phyloP scores from a whole-genome alignment of 306 rosid genomes.

The Vachellia collinsii region DNA sequence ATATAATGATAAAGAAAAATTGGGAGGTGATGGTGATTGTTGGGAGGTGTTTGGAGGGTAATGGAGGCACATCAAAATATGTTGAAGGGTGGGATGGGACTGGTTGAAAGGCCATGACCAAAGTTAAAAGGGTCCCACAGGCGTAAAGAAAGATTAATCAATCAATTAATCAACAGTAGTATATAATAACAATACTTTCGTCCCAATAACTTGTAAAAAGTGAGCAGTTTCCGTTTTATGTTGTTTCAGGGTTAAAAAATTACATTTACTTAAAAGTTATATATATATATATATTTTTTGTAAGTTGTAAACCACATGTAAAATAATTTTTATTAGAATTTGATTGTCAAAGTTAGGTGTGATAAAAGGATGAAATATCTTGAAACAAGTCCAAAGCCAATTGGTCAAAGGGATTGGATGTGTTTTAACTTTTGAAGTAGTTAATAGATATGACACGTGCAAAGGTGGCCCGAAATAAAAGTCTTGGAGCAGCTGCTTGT shows the following conservation, averaged over 20 bases:
- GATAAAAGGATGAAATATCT: background rate
- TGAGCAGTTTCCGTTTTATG: too few species aligned
- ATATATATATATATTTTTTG: too few species aligned
- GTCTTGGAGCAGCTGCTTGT: background rate
- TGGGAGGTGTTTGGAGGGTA: conserved; percentile 40
- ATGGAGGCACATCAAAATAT: conserved; percentile 34
- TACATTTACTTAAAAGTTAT: too few species aligned
- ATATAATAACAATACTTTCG: too few species aligned
- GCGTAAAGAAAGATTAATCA: background rate
- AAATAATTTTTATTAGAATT: too few species aligned
- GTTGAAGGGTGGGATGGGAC: conserved; percentile 43
- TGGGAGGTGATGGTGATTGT: conserved; percentile 37
- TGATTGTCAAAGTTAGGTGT: background rate
- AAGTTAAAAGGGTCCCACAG: conserved; percentile 36
- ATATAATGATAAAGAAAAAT: too few species aligned
- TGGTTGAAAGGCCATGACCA: conserved; percentile 34
- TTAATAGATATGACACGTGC: conserved; percentile 38
- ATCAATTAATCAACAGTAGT: too few species aligned
- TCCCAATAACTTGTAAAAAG: too few species aligned
- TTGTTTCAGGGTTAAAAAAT: too few species aligned
- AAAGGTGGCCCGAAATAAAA: conserved; percentile 18
- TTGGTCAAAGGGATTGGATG: conserved; percentile 43
- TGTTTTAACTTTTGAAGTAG: background rate
- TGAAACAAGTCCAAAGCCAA: background rate
- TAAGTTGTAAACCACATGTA: too few species aligned